A percentile compares a stretch with the other conserved stretches of the same genome.
phyloP scores from a whole-genome alignment of 139 green algal species.

The Closterium sp. region DNA sequence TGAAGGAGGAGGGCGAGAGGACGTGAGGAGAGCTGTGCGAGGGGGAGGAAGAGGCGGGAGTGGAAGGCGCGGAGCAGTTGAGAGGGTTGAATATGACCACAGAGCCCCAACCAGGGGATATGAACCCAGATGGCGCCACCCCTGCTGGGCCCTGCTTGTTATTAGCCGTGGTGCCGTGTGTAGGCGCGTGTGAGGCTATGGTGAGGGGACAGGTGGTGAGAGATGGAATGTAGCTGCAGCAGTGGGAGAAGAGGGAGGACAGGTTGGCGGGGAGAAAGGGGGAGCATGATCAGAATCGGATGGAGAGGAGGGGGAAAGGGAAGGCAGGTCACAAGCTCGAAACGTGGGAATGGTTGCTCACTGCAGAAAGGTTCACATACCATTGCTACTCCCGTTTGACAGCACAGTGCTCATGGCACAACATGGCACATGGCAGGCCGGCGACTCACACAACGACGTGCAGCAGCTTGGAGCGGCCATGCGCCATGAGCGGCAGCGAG shows the following conservation, averaged over 20 bases:
- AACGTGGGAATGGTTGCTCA: too few species aligned
- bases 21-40: not conserved
- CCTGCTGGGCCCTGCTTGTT: not conserved
- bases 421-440: not conserved
- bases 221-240: not conserved
- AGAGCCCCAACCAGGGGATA: not conserved
- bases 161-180: not conserved
- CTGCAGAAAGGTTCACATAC: too few species aligned
- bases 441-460: not conserved
- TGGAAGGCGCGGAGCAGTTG: not conserved
- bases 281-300: not conserved
- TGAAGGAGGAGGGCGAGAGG: not conserved
- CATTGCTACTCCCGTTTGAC: too few species aligned
- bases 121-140: not conserved
- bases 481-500: not conserved
- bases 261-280: not conserved
- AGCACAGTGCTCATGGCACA: too few species aligned
- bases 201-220: not conserved
- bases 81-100: not conserved
- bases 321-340: too few species aligned
- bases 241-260: not conserved
- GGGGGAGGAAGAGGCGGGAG: not conserved
- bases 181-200: not conserved
- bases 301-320: not conserved
- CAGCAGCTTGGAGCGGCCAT: not conserved